phyloP scores from a whole-genome alignment of 345 rosid species.

The Arabidopsis suecica region DNA sequence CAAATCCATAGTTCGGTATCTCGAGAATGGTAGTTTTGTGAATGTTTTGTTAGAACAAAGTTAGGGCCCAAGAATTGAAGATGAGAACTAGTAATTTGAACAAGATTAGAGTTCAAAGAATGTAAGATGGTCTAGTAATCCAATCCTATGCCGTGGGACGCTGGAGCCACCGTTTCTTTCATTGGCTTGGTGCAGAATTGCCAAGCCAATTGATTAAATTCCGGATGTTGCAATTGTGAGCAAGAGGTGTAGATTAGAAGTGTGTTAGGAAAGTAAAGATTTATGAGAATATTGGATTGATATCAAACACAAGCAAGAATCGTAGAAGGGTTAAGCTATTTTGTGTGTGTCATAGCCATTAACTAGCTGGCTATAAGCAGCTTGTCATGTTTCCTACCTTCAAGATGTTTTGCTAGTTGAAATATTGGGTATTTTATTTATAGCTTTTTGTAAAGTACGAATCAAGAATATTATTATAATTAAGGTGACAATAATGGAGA shows the following conservation, averaged over 20 bases:
- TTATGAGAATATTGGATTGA: slow-evolving; percentile 3
- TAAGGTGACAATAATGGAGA: slow-evolving; percentile 27
- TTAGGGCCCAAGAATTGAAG: slow-evolving; percentile 3
- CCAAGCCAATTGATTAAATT: not conserved
- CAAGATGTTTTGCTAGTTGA: slow-evolving; percentile 5
- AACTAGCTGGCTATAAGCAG: slow-evolving; percentile 27
- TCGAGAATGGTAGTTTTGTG: slow-evolving; percentile 23
- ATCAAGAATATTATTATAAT: not conserved
- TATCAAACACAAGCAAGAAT: slow-evolving; percentile 26
- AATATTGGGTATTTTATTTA: not conserved
- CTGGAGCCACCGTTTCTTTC: not conserved
- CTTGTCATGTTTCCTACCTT: slow-evolving; percentile 39
- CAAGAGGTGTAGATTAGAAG: not conserved
- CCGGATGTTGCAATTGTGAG: slow-evolving; percentile 1
- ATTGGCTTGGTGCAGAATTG: slow-evolving; percentile 6
- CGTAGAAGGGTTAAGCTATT: not conserved
- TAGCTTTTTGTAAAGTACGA: slow-evolving; percentile 10
- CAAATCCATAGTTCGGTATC: not conserved
- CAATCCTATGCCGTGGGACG: not conserved
- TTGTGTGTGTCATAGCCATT: slow-evolving; percentile 16
- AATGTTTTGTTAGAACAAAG: not conserved
- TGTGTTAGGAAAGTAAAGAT: slow-evolving; percentile 3
- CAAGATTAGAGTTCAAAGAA: not conserved
- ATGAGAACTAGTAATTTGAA: not conserved
- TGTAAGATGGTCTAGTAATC: slow-evolving; percentile 3